Evolutionary conservation across 257 asterid genomes (phyloP), one percentile per base, ranked within the genome.

Genomic region (Capsicum rhomboideum): DNA sequence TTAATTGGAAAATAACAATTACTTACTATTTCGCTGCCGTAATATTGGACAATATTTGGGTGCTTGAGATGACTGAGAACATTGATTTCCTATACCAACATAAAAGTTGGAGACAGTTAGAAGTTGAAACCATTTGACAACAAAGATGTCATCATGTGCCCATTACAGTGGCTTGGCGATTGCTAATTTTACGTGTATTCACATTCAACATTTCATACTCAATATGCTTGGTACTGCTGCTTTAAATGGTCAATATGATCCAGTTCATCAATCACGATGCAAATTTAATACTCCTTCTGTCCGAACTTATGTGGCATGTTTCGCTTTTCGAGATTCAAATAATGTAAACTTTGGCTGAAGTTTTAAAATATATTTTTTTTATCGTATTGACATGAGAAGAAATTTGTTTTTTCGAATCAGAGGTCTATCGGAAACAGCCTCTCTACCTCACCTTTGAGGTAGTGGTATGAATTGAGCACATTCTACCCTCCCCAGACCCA

Each of bases 41-140:
- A 93, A 87, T 95, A 95, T 90, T 89, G 98, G 89, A 95, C 98
- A 52, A 95, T 95, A 82, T 95, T 95, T 6, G 97, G 97, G 90
- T 95, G 98, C 91, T 92, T 92, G 75, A 93, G 93, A 67, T 88
- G 90, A 84, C 98, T 93, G 85, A 95, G 98, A 86, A 95, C 98
- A 87, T 92, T 87, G 80, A 95, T 95, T 89, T 95, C 98, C 98
- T 95, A 92, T 29, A 56, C 28, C 61, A 83, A 50, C 6, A 67
- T 61, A 68, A 23, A 75, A 75, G 37, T 44, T 75, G 42, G 61
- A 75, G 58, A 75, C 21, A 14, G 31, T 75, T 26, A 75, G 63
- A 49, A 23, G 42, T 49, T 13, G 81, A 26, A 75, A 49, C 44
- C 4, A 49, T 75, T 75, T 16, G 40, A 75, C 61, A 50, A 75